phyloP scores from a whole-genome alignment of 1,139 yeast species.

The Scheffersomyces titani region DNA sequence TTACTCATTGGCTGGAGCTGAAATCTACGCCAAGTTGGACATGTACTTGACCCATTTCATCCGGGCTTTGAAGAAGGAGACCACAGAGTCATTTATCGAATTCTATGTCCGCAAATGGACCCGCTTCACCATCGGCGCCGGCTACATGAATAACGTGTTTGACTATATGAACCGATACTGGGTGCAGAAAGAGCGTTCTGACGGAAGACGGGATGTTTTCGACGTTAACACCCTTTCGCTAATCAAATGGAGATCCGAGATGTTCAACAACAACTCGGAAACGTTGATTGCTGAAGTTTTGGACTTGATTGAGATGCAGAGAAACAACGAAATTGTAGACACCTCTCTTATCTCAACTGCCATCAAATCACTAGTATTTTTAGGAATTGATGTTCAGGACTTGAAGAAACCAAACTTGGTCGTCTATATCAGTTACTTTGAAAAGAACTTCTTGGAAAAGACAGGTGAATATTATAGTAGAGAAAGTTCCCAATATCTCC shows the following conservation, averaged over 20 bases:
- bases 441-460: slow-evolving; percentile 68
- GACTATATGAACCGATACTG: slow-evolving; percentile 96
- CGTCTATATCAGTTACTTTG: slow-evolving; percentile 81
- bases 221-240: slow-evolving; percentile 89
- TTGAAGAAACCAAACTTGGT: slow-evolving; percentile 80
- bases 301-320: slow-evolving; percentile 71
- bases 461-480: slow-evolving; percentile 72
- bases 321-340: slow-evolving; percentile 77
- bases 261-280: slow-evolving; percentile 69
- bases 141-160: slow-evolving; percentile 87
- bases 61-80: slow-evolving; percentile 45
- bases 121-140: slow-evolving; percentile 88
- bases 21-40: slow-evolving; percentile 74
- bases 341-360: slow-evolving; percentile 70
- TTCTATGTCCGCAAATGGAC: slow-evolving; percentile 90
- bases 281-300: slow-evolving; percentile 69
- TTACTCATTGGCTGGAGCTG: slow-evolving; percentile 78
- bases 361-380: slow-evolving; percentile 77
- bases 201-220: slow-evolving; percentile 87
- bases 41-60: slow-evolving; percentile 67
- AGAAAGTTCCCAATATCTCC: slow-evolving; percentile 69
- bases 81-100: slow-evolving; percentile 71
- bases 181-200: slow-evolving; percentile 96
- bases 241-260: slow-evolving; percentile 82
- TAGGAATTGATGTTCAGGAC: slow-evolving; percentile 80